Base-by-base conservation (phyloP, 2,329 filamentous ascomycete genomes). In the Karstenula rhodostoma region DNA sequence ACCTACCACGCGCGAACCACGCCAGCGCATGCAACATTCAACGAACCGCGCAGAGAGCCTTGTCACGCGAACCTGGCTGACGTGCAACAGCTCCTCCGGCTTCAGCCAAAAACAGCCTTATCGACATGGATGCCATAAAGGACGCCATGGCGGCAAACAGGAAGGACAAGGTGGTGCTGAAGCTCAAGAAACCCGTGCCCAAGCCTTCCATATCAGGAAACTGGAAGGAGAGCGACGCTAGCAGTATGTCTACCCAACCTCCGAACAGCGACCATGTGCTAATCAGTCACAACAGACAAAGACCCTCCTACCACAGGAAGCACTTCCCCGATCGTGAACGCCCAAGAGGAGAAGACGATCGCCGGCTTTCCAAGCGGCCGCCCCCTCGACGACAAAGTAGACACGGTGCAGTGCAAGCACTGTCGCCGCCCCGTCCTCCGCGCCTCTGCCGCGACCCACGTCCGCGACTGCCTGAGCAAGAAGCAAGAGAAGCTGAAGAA, bases 381-480 rank as follows among this genome's bases (percentile, higher is more conserved):
- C 59, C 93, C 93, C 0, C 85, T 96, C 67, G 89, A 93, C 69
- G 94, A 97, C 72, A 84, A 84, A 58, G 86, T 91, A 12, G 92
- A 96, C 64, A 85, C 92, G 10, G 89, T 95, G 53, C 79, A 82
- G 67, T 99, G 94, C 85, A 97, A 95, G 76, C 93, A 96, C 76
- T 99, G 94, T 81, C 97, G 95, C 79, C 94, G 96, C 71, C 91
- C 91, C 54, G 87, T 97, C 13, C 83, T 95, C 15, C 91, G 90
- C 70, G 87, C 87, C 33, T 89, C 88, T 0, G 90, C 92, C 1
- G 89, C 90, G 60, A 86, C 87, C 19, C 94, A 99, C 73, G 92
- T 97, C 61, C 89, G 90, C 40, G 87, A 90, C 48, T 99, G 94
- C 71, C 81, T 97, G 59, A 90, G 89, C 67, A 87, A 93, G 58